A percentile compares a stretch with the other conserved stretches of the same genome.
These are phyloP conservation scores for Trypanosoma boissoni DNA, from an alignment of 208 protist genomes.

Conservation along the genomic window DNA sequence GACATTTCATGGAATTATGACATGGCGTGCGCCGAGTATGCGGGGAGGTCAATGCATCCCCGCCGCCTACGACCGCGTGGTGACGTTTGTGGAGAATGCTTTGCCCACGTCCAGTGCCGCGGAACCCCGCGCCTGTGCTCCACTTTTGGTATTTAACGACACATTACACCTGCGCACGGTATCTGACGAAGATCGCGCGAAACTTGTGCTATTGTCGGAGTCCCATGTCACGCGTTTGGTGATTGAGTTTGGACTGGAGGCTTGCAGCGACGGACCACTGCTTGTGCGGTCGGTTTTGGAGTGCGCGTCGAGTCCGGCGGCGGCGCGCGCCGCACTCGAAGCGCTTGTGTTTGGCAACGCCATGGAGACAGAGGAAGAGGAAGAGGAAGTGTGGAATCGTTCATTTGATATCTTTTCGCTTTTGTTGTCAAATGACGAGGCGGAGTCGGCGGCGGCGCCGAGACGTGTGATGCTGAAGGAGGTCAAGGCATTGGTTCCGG, in stretches of 20 bases:
- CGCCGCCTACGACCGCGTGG: conserved; percentile 57
- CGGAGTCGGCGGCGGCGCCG: not conserved
- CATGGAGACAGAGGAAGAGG: conserved; percentile 7
- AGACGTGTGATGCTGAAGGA: conserved; percentile 47
- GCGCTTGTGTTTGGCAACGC: conserved; percentile 48
- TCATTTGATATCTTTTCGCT: conserved; percentile 55
- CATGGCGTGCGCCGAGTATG: conserved; percentile 80
- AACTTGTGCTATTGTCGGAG: conserved; percentile 28
- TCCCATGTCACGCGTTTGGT: conserved; percentile 49
- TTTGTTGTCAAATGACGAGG: conserved; percentile 25
- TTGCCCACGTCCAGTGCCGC: conserved; percentile 50
- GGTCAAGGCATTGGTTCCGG: conserved; percentile 34
- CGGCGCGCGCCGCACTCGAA: conserved; percentile 58
- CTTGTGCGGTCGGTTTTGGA: conserved; percentile 73
- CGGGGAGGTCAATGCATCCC: conserved; percentile 32
- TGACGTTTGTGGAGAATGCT: conserved; percentile 58
- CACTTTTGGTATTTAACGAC: conserved; percentile 70
- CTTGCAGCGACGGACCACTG: conserved; percentile 48
- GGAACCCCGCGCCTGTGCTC: conserved; percentile 61
- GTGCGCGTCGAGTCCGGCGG: conserved; percentile 53
- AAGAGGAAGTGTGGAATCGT: conserved; percentile 13
- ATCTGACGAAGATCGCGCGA: not conserved
- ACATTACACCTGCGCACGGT: conserved; percentile 45
- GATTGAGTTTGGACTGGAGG: conserved; percentile 79
- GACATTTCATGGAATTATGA: conserved; percentile 76